Evolutionary conservation across 1,284 basidiomycete species (phyloP).

Genomic region (Leccinum holopus): DNA sequence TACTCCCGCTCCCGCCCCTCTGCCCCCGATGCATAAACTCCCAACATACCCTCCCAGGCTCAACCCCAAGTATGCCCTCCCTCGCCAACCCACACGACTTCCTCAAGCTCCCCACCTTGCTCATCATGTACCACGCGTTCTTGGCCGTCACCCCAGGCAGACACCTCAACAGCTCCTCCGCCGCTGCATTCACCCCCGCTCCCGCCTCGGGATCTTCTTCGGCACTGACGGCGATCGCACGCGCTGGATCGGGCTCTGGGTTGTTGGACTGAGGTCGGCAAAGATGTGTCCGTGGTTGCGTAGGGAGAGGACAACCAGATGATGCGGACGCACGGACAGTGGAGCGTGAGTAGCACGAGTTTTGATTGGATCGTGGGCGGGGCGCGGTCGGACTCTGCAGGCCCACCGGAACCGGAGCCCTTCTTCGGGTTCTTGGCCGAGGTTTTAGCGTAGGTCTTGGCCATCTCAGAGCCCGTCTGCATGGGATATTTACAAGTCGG

Average conservation of each 20-base stretch:
- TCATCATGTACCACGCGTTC: conserved; percentile 86
- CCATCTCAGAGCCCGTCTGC: conserved; percentile 58
- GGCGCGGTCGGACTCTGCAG: conserved; percentile 42
- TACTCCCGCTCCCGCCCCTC: background rate
- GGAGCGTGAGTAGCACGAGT: conserved; percentile 83
- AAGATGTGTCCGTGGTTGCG: conserved; percentile 87
- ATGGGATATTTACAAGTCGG: conserved; percentile 5
- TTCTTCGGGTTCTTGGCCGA: conserved; percentile 52
- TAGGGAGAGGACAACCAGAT: conserved; percentile 98
- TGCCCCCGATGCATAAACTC: conserved; percentile 81
- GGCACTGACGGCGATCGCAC: conserved; percentile 78
- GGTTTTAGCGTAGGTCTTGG: conserved; percentile 62
- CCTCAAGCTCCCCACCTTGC: conserved; percentile 71
- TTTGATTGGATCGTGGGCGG: conserved; percentile 77
- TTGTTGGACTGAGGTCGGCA: conserved; percentile 82
- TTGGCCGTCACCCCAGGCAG: conserved; percentile 82
- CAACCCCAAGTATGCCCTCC: conserved; percentile 74
- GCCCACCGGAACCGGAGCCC: conserved; percentile 39
- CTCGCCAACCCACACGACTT: conserved; percentile 72
- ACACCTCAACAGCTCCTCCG: conserved; percentile 72
- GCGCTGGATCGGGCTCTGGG: conserved; percentile 77
- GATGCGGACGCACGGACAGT: conserved; percentile 89
- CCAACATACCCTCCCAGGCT: conserved; percentile 78
- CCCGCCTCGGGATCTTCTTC: conserved; percentile 69
- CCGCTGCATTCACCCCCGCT: conserved; percentile 66